phyloP scores from a whole-genome alignment of 2,329 filamentous ascomycete genomes.

The Colletotrichum shisoi region DNA sequence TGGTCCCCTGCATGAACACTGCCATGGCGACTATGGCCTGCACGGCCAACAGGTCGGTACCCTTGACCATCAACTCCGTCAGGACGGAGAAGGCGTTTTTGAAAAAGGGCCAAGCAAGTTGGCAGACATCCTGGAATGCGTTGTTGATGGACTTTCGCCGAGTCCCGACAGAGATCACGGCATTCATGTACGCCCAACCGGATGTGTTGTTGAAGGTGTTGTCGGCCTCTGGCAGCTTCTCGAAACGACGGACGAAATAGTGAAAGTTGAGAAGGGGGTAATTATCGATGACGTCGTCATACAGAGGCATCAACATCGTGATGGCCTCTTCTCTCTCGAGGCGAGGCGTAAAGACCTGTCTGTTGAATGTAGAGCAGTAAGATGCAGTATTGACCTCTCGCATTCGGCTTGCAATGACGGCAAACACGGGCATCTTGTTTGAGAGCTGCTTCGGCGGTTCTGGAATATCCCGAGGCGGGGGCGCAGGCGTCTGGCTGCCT shows the following conservation, averaged over 20 bases:
- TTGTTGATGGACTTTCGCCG: constrained; percentile 32
- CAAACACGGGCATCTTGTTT: constrained; percentile 30
- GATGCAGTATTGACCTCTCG: constrained; percentile 27
- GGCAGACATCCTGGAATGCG: constrained; percentile 28
- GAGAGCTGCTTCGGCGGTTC: constrained; percentile 8
- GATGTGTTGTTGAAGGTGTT: constrained; percentile 32
- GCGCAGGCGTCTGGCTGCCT: not conserved
- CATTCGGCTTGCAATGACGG: constrained; percentile 22
- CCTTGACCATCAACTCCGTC: constrained; percentile 28
- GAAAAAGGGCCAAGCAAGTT: constrained; percentile 35
- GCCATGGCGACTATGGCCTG: constrained; percentile 36
- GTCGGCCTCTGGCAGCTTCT: constrained; percentile 9
- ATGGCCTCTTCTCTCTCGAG: constrained; percentile 30
- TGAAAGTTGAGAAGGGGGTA: constrained; percentile 35
- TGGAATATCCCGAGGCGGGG: not conserved
- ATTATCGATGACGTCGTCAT: constrained; percentile 20
- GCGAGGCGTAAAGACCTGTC: constrained; percentile 31
- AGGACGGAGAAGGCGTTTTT: constrained; percentile 35
- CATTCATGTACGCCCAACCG: constrained; percentile 36
- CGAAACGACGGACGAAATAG: constrained; percentile 26
- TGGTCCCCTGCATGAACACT: constrained; percentile 34
- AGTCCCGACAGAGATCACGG: constrained; percentile 24
- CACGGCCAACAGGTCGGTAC: constrained; percentile 26
- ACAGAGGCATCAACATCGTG: constrained; percentile 30
- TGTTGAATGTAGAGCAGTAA: constrained; percentile 36